Evolutionary conservation across 2,329 filamentous ascomycete genomes (phyloP).

Genomic region (Phaeosphaeria sp.): DNA sequence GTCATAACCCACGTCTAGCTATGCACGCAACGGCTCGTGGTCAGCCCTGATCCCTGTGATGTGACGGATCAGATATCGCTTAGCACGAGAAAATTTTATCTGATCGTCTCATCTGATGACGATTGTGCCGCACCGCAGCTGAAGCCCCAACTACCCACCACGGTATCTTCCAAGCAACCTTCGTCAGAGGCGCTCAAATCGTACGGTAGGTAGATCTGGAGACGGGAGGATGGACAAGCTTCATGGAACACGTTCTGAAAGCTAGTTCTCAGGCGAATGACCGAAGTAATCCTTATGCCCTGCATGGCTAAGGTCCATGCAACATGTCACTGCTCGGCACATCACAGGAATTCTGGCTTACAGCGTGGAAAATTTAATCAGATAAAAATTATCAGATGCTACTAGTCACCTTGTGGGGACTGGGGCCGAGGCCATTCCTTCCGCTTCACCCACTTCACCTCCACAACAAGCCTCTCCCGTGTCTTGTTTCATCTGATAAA

Average conservation of each 20-base stretch:
- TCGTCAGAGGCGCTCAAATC: not conserved
- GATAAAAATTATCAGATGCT: slow-evolving; percentile 19
- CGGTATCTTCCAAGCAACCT: not conserved
- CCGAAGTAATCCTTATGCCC: not conserved
- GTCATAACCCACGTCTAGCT: not conserved
- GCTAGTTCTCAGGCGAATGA: not conserved
- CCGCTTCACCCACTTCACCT: slow-evolving; percentile 1
- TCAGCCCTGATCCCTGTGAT: not conserved
- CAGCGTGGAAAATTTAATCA: not conserved
- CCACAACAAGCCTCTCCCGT: slow-evolving; percentile 11
- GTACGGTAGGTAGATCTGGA: not conserved
- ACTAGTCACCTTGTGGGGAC: not conserved
- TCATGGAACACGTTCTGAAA: not conserved
- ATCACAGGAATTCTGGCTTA: not conserved
- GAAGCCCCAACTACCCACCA: not conserved
- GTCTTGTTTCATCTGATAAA: slow-evolving; percentile 32
- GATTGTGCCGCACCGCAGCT: not conserved
- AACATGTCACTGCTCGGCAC: not conserved
- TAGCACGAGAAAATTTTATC: not conserved
- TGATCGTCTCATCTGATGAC: not conserved
- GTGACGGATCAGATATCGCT: slow-evolving; percentile 3
- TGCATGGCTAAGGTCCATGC: not conserved
- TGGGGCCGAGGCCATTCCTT: slow-evolving; percentile 17
- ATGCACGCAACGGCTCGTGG: not conserved
- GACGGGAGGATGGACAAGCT: not conserved